A percentile compares a stretch with the other conserved stretches of the same genome.
Evolutionary conservation across 371 early-diverging fungal genomes (phyloP).

Genomic region (Apophysomyces elegans): DNA sequence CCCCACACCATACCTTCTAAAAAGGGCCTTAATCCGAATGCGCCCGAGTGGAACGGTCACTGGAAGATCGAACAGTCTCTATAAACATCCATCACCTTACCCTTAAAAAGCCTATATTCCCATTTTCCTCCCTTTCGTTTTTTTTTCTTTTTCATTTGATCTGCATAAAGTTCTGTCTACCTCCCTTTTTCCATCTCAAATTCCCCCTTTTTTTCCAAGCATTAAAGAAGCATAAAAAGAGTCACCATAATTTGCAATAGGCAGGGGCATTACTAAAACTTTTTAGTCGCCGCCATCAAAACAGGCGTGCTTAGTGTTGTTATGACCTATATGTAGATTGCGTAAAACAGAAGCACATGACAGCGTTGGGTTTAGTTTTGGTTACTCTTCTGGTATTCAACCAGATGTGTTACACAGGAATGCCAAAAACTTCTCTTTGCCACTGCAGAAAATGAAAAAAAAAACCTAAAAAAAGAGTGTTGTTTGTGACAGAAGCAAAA

Average conservation of each 20-base stretch:
- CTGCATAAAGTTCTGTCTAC: not conserved
- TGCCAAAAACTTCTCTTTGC: too few species aligned
- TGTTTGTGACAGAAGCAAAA: too few species aligned
- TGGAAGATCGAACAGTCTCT: slow-evolving; percentile 9
- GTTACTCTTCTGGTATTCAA: too few species aligned
- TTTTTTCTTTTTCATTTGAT: not conserved
- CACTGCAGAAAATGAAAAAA: too few species aligned
- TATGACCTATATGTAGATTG: too few species aligned
- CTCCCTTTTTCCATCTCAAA: not conserved
- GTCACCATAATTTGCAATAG: not conserved
- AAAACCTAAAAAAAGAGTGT: too few species aligned
- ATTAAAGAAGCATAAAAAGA: not conserved
- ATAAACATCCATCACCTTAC: not conserved
- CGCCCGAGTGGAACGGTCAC: slow-evolving; percentile 39
- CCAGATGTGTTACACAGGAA: too few species aligned
- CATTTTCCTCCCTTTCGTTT: not conserved
- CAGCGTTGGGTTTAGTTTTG: too few species aligned
- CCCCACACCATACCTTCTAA: slow-evolving; percentile 16
- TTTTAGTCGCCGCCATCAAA: too few species aligned
- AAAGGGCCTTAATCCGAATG: slow-evolving; percentile 44
- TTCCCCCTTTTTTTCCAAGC: not conserved
- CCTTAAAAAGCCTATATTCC: not conserved
- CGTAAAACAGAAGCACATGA: too few species aligned
- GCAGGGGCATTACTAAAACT: too few species aligned
- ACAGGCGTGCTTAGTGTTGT: too few species aligned